phyloP scores from a whole-genome alignment of 805 yeast genomes.

The Zygosaccharomyces kombuchaensis region DNA sequence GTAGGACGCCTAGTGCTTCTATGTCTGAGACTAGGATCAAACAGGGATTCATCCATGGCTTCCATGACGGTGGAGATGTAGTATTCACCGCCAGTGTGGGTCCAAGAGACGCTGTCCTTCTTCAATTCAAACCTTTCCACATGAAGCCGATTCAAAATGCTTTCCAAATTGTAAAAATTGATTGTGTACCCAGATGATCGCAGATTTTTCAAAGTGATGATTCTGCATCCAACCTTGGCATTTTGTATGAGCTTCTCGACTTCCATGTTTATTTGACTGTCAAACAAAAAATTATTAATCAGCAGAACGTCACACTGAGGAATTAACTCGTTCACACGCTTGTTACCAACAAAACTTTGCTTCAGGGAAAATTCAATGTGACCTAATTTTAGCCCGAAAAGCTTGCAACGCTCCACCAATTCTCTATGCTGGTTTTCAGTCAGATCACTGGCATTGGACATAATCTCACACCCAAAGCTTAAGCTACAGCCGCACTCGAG shows the following conservation, averaged over 20 bases:
- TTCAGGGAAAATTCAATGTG: slow-evolving; percentile 52
- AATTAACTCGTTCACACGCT: slow-evolving; percentile 49
- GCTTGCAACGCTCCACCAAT: slow-evolving; percentile 50
- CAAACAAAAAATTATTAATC: slow-evolving; percentile 81
- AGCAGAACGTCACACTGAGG: slow-evolving; percentile 66
- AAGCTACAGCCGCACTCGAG: slow-evolving; percentile 69
- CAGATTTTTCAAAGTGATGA: slow-evolving; percentile 73
- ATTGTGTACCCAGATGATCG: slow-evolving; percentile 71
- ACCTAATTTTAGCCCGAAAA: slow-evolving; percentile 63
- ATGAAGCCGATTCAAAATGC: slow-evolving; percentile 58
- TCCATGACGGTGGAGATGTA: slow-evolving; percentile 66
- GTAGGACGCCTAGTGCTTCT: slow-evolving; percentile 20
- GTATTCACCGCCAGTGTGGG: slow-evolving; percentile 69
- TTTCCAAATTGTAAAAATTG: slow-evolving; percentile 46
- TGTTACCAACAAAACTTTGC: slow-evolving; percentile 69
- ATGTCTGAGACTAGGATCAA: slow-evolving; percentile 24
- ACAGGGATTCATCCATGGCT: slow-evolving; percentile 34
- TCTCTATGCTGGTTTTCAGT: slow-evolving; percentile 59
- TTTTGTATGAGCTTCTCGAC: slow-evolving; percentile 63
- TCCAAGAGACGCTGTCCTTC: slow-evolving; percentile 82
- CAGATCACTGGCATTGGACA: slow-evolving; percentile 72
- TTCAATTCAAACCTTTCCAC: slow-evolving; percentile 63
- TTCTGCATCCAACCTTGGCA: slow-evolving; percentile 67
- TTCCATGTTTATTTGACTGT: slow-evolving; percentile 62
- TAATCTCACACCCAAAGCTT: slow-evolving; percentile 87